Evolutionary conservation across 805 yeast species (phyloP).

Genomic region (Starmera pachycereana): DNA sequence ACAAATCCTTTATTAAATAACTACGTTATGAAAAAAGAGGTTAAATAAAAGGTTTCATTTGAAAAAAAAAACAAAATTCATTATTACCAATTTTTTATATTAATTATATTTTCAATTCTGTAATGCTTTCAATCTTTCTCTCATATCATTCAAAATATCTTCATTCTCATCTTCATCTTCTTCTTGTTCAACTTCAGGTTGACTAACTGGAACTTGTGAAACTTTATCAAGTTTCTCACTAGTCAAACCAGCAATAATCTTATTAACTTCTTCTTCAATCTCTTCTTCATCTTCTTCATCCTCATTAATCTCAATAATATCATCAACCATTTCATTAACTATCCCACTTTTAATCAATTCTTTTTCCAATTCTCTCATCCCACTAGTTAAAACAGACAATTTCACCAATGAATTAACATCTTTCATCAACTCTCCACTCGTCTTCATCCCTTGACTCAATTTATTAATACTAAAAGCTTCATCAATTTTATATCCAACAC

Average conservation of each 20-base stretch:
- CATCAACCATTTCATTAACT: conserved; percentile 92
- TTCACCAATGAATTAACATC: conserved; percentile 75
- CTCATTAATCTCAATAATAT: conserved; percentile 61
- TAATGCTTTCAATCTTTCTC: conserved; percentile 77
- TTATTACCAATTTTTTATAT: too few relatives aligned
- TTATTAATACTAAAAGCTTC: conserved; percentile 85
- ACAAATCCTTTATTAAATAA: too few relatives aligned
- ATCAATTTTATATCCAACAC: conserved; percentile 79
- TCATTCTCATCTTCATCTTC: conserved; percentile 56
- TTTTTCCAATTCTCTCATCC: conserved; percentile 78
- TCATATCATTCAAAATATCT: conserved; percentile 72
- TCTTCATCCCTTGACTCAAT: conserved; percentile 69
- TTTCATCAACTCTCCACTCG: conserved; percentile 73
- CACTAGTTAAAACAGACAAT: conserved; percentile 68
- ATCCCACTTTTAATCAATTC: conserved; percentile 83
- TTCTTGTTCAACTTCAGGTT: conserved; percentile 22
- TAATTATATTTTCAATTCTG: conserved; percentile 40
- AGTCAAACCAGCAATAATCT: conserved; percentile 40
- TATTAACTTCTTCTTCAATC: conserved; percentile 51
- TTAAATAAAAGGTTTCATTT: conserved; percentile 13
- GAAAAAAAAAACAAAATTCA: background rate
- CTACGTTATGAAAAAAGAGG: too few relatives aligned
- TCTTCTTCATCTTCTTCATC: conserved; percentile 60
- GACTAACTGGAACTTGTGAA: conserved; percentile 23
- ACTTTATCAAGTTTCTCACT: conserved; percentile 31